Percentiles rank a stretch among this genome's conserved stretches.
phyloP scores from a whole-genome alignment of 73 alveolate species.

The Paramecium biaurelia region DNA sequence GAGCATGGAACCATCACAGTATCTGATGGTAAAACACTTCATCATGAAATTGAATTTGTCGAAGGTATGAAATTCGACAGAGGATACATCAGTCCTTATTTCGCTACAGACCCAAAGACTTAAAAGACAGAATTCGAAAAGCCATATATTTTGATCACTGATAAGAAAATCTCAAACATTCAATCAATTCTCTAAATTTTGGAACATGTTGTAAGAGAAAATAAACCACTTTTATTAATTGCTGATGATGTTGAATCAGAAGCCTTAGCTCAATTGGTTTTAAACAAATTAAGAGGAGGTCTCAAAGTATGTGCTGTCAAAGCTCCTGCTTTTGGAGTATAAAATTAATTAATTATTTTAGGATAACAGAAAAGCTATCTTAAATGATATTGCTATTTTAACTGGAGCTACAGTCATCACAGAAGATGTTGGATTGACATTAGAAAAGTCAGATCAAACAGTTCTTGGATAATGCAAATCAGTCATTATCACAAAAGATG shows the following conservation, averaged over 20 bases:
- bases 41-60: slow-evolving; percentile 97
- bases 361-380: slow-evolving; percentile 93
- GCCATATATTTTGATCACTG: slow-evolving; percentile 92
- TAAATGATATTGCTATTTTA: slow-evolving; percentile 92
- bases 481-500: slow-evolving; percentile 92
- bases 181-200: slow-evolving; percentile 85
- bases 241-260: slow-evolving; percentile 98
- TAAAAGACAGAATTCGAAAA: slow-evolving; percentile 89
- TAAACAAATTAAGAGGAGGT: slow-evolving; percentile 96
- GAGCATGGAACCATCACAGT: slow-evolving; percentile 97
- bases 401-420: slow-evolving; percentile 93
- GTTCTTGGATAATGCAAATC: slow-evolving; percentile 92
- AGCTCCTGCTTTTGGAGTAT: slow-evolving; percentile 96
- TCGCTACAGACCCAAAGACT: slow-evolving; percentile 94
- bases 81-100: slow-evolving; percentile 98
- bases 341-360: background rate
- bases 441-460: slow-evolving; percentile 77
- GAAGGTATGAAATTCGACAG: slow-evolving; percentile 97
- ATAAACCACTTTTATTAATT: slow-evolving; percentile 88
- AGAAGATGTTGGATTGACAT: slow-evolving; percentile 91
- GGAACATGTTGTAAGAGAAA: slow-evolving; percentile 90
- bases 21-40: slow-evolving; percentile 86
- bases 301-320: slow-evolving; percentile 97
- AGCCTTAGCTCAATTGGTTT: slow-evolving; percentile 94
- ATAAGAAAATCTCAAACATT: slow-evolving; percentile 91